Conservation (phyloP, 2,329 filamentous ascomycete genomes). For the Hypomyces perniciosus region DNA sequence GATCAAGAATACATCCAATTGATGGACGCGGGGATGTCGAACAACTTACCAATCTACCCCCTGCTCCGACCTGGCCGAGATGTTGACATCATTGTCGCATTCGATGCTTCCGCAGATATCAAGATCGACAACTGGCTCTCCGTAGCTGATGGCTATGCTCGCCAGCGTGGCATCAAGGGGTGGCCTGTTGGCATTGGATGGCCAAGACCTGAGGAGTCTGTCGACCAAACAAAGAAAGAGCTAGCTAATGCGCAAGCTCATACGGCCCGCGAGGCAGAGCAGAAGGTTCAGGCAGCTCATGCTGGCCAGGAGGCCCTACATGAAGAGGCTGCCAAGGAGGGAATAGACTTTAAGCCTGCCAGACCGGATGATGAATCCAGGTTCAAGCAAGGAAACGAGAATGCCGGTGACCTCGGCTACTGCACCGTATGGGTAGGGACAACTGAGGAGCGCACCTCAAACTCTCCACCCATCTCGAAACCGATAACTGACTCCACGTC, state of each 20-base stretch:
- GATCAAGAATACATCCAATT: conserved; percentile 66
- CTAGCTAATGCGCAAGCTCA: conserved; percentile 61
- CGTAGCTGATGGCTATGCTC: conserved; percentile 86
- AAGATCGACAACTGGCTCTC: conserved; percentile 95
- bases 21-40: conserved; percentile 98
- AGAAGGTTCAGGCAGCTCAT: conserved; percentile 58
- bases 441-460: conserved; percentile 61
- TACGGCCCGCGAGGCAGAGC: conserved; percentile 53
- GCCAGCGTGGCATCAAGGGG: conserved; percentile 82
- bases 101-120: conserved; percentile 91
- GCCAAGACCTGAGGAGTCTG: conserved; percentile 59
- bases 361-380: conserved; percentile 26
- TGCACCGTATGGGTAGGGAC: conserved; percentile 95
- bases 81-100: conserved; percentile 85
- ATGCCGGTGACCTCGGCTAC: conserved; percentile 66
- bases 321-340: conserved; percentile 19
- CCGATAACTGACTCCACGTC: conserved; percentile 57
- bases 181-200: conserved; percentile 96
- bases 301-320: conserved; percentile 33
- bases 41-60: conserved; percentile 94
- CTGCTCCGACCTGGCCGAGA: conserved; percentile 81
- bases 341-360: conserved; percentile 19
- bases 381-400: conserved; percentile 37
- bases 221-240: conserved; percentile 55
- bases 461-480: conserved; percentile 46